These are phyloP conservation scores for Tulasnella sp. DNA, from an alignment of 768 basidiomycete species.

Conservation along the genomic window DNA sequence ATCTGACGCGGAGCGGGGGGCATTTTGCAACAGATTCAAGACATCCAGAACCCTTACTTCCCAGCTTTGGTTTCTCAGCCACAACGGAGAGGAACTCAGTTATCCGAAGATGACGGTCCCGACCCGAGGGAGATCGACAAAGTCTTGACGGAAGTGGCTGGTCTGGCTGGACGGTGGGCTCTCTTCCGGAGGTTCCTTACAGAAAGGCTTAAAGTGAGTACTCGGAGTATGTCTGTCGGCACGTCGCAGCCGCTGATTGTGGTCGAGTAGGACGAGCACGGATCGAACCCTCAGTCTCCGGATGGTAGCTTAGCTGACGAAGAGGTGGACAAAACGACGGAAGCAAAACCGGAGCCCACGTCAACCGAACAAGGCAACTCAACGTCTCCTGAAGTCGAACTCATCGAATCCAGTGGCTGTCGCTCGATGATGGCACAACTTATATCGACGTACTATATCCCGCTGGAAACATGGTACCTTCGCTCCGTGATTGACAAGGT, in stretches of 20 bases:
- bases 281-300: constrained; percentile 12
- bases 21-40: constrained; percentile 16
- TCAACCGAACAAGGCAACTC: neutral
- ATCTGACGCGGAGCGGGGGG: neutral
- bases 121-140: constrained; percentile 92
- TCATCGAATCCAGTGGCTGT: constrained; percentile 29
- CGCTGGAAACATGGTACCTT: constrained; percentile 88
- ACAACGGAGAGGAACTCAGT: constrained; percentile 12
- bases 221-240: neutral
- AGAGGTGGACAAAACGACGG: constrained; percentile 23
- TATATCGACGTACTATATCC: constrained; percentile 68
- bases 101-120: constrained; percentile 40
- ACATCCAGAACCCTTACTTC: constrained; percentile 18
- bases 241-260: neutral
- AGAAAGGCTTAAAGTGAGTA: constrained; percentile 55
- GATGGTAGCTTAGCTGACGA: neutral
- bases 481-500: constrained; percentile 84
- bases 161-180: constrained; percentile 87
- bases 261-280: neutral
- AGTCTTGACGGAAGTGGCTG: constrained; percentile 75
- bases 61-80: constrained; percentile 1
- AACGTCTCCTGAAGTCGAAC: neutral
- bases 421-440: constrained; percentile 53
- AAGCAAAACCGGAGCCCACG: neutral
- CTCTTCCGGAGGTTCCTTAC: constrained; percentile 82